Base-by-base conservation (phyloP, 2,329 filamentous ascomycete species). In the Cyphellophora europaea region DNA sequence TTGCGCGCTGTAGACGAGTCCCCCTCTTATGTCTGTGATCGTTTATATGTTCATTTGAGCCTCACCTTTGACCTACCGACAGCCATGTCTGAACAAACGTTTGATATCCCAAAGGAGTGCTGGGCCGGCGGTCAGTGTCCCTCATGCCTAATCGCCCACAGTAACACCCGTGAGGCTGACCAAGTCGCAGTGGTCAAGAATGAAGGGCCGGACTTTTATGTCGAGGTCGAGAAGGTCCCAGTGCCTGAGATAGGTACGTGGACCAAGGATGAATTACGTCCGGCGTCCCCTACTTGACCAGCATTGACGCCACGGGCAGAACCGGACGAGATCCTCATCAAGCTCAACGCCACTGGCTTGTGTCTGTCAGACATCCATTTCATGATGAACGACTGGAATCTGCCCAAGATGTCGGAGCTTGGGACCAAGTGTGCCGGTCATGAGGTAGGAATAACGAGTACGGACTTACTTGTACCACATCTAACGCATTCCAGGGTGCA, bases 331-430 rank as follows among this genome's bases (percentile, higher is more conserved):
- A 25, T 25, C n/a, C 59, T 77, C 3, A 58, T 77, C 44, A 66
- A 63, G 32, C 58, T 77, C 28, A 76, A 74, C 38, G 61, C 61
- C 13, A 77, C 72, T 1, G 72, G 73, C 0, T 58, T 77, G 28
- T 77, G 73, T 54, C 64, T 67, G 39, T 65, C 61, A 13, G 73
- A 77, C 44, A 53, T 77, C 11, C 71, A 76, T 47, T 67, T 67
- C 52, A 72, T 74, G 67, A 11, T 37, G 16, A 29, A 38, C 13
- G 40, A 38, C 23, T 28, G 13, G 30, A 6, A n/a, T 2, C n/a
- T 33, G n/a, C 37, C 33, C 11, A 30, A 30, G 5, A 44, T 44
- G 42, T 36, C 32, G 3, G 23, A 36, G 2, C 32, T 35, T 23
- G 30, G 32, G 2, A 34, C 36, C 5, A 36, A 51, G 10, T 53